These are phyloP conservation scores for Hyphodiscus sp. DNA, from an alignment of 2,329 filamentous ascomycete species.

Conservation along the genomic window DNA sequence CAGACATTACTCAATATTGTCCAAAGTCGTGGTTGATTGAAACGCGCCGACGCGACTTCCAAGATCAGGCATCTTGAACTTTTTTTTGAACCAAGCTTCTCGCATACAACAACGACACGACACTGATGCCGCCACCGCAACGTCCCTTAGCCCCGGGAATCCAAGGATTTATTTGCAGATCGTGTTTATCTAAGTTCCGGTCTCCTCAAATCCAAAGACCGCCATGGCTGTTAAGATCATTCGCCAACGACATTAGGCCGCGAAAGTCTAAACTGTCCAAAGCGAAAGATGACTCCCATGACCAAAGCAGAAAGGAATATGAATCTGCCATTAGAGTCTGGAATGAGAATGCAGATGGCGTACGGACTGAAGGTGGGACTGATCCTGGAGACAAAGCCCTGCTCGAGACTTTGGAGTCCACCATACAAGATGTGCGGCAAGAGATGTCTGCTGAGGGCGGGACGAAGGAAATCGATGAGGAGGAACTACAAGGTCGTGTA, in stretches of 20 bases:
- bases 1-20: slow-evolving; percentile 23
- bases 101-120: slow-evolving; percentile 10
- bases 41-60: slow-evolving; percentile 11
- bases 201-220: slow-evolving; percentile 9
- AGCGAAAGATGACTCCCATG: background rate
- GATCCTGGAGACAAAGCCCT: slow-evolving; percentile 14
- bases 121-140: slow-evolving; percentile 28
- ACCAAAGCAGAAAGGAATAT: slow-evolving; percentile 1
- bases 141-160: slow-evolving; percentile 20
- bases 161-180: slow-evolving; percentile 28
- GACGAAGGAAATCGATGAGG: background rate
- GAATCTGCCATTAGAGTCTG: slow-evolving; percentile 19
- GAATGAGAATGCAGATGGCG: slow-evolving; percentile 25
- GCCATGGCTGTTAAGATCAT: slow-evolving; percentile 21
- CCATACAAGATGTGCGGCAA: slow-evolving; percentile 5
- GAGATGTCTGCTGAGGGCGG: background rate
- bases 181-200: slow-evolving; percentile 27
- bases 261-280: background rate
- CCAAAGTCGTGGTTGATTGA: slow-evolving; percentile 1
- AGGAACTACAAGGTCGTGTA: background rate
- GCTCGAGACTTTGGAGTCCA: slow-evolving; percentile 2
- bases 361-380: slow-evolving; percentile 18
- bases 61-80: slow-evolving; percentile 4
- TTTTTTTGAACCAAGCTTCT: too few relatives aligned
- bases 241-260: slow-evolving; percentile 10